phyloP scores from a whole-genome alignment of 2,329 filamentous ascomycete genomes.

The Macrophomina phaseolina region DNA sequence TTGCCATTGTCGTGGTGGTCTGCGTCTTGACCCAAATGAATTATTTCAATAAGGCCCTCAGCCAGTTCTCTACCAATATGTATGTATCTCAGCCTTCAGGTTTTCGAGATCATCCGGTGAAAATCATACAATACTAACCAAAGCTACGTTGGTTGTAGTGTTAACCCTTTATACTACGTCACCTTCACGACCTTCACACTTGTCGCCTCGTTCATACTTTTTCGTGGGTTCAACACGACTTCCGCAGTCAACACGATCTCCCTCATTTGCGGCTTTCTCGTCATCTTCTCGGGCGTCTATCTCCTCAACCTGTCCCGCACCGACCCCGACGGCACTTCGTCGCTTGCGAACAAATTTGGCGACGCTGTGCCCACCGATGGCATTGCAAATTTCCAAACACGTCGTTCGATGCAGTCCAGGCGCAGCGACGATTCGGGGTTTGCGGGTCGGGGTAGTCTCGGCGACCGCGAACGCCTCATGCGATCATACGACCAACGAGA shows the following conservation, averaged over 20 bases:
- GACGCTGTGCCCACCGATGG: constrained; percentile 91
- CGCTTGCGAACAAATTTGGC: constrained; percentile 59
- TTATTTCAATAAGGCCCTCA: constrained; percentile 98
- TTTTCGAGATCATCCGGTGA: not conserved
- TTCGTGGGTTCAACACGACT: constrained; percentile 93
- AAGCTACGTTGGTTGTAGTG: constrained; percentile 57
- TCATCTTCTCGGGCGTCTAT: constrained; percentile 95
- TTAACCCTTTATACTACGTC: constrained; percentile 96
- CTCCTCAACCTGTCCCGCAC: constrained; percentile 92
- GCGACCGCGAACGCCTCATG: constrained; percentile 83
- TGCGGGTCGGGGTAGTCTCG: constrained; percentile 54
- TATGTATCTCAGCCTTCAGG: constrained; percentile 55
- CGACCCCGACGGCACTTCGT: constrained; percentile 79
- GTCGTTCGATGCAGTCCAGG: constrained; percentile 89
- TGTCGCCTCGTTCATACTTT: constrained; percentile 93
- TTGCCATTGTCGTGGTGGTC: constrained; percentile 88
- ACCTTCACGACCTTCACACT: constrained; percentile 96
- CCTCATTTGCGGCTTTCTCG: constrained; percentile 87
- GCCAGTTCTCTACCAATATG: constrained; percentile 97
- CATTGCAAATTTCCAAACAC: constrained; percentile 85
- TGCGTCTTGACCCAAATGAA: constrained; percentile 99
- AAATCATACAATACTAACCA: not conserved
- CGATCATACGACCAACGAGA: constrained; percentile 67
- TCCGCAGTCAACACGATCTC: constrained; percentile 92
- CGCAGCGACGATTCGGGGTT: constrained; percentile 64